Conservation (phyloP, 306 rosid genomes). For the Casuarina equisetifolia region DNA sequence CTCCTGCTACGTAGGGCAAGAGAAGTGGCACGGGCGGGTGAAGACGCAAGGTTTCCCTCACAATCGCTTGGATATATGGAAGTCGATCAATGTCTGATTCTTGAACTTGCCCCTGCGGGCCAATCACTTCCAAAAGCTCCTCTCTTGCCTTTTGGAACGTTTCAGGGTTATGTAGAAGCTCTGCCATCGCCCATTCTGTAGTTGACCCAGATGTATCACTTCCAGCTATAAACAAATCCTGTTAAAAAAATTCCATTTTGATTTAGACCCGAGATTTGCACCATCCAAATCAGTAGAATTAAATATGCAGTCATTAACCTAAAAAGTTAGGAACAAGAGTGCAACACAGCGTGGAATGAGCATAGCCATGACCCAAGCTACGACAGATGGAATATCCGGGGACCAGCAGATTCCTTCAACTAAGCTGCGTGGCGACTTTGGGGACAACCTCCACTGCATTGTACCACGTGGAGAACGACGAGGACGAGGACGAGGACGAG, state of each 20-base stretch:
- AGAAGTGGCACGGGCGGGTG: slow-evolving; percentile 63
- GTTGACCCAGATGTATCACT: slow-evolving; percentile 60
- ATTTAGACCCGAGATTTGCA: background rate
- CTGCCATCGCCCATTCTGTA: slow-evolving; percentile 72
- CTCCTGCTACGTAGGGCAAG: slow-evolving; percentile 49
- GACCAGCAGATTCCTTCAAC: no score
- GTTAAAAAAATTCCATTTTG: background rate
- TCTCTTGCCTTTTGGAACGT: slow-evolving; percentile 37
- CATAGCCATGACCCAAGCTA: no score
- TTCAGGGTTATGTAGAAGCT: slow-evolving; percentile 46
- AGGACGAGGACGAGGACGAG: no score
- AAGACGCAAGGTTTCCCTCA: slow-evolving; percentile 60
- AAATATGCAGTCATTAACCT: no score
- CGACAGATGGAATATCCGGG: no score
- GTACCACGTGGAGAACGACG: no score
- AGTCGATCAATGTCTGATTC: slow-evolving; percentile 54
- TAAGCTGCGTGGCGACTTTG: no score
- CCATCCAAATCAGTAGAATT: no score
- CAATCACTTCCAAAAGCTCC: slow-evolving; percentile 36
- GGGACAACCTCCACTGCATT: no score
- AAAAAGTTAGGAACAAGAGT: no score
- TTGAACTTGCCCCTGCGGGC: slow-evolving; percentile 25
- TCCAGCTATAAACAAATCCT: slow-evolving; percentile 64
- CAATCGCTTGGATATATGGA: slow-evolving; percentile 47
- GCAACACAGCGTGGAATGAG: no score